Conservation (phyloP, 345 rosid genomes). For the Gossypium rotundifolium region DNA sequence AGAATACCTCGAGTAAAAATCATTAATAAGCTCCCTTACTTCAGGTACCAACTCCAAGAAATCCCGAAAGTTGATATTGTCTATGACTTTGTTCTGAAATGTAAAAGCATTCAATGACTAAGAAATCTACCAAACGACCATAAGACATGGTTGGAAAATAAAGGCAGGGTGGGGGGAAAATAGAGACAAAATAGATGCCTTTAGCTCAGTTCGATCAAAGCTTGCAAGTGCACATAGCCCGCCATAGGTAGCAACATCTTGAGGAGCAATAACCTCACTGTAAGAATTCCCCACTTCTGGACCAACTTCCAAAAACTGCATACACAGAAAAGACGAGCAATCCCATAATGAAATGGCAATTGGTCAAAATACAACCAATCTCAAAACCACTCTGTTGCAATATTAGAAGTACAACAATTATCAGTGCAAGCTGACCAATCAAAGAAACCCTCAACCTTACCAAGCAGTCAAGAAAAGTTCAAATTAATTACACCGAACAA, state of each 20-base stretch:
- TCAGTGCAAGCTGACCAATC: background rate
- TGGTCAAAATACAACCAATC: slow-evolving; percentile 2
- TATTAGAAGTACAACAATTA: background rate
- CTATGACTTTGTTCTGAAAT: slow-evolving; percentile 86
- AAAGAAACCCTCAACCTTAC: background rate
- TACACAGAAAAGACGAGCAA: background rate
- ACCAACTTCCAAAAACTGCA: slow-evolving; percentile 90
- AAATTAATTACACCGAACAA: background rate
- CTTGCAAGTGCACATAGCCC: slow-evolving; percentile 99
- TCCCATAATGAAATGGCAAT: background rate
- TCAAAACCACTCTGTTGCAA: background rate
- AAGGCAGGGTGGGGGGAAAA: background rate
- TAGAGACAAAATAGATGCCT: slow-evolving; percentile 42
- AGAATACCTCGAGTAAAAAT: slow-evolving; percentile 85
- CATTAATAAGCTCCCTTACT: slow-evolving; percentile 93
- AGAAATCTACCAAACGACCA: slow-evolving; percentile 3
- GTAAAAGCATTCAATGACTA: slow-evolving; percentile 21
- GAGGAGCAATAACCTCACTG: slow-evolving; percentile 91
- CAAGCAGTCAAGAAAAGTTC: background rate
- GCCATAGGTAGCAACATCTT: slow-evolving; percentile 97
- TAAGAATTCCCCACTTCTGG: slow-evolving; percentile 84
- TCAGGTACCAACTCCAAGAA: slow-evolving; percentile 97
- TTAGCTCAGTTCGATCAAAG: slow-evolving; percentile 88
- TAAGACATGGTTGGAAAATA: background rate
- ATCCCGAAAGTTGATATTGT: slow-evolving; percentile 81